These are phyloP conservation scores for Candida manassasensis DNA, from an alignment of 805 yeast genomes.

Conservation along the genomic window DNA sequence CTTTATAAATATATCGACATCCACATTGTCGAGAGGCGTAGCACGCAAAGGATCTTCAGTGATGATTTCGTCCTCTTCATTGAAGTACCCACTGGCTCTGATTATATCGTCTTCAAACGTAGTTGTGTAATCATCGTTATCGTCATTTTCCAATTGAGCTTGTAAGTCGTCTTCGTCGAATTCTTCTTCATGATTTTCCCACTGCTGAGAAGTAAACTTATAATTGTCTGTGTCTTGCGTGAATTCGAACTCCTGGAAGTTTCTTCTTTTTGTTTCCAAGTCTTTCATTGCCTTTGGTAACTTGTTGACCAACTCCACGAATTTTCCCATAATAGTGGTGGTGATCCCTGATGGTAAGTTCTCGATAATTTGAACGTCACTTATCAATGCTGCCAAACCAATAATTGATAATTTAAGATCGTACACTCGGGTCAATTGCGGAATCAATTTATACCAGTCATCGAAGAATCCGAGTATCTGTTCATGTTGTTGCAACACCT, in stretches of 20 bases:
- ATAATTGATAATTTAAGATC: constrained; percentile 75
- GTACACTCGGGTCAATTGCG: constrained; percentile 61
- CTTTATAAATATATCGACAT: constrained; percentile 43
- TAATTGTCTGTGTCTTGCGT: constrained; percentile 19
- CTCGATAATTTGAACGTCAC: constrained; percentile 15
- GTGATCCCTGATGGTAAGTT: constrained; percentile 6
- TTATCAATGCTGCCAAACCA: constrained; percentile 52
- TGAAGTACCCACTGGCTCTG: constrained; percentile 22
- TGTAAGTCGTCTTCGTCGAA: constrained; percentile 9
- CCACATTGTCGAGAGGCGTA: constrained; percentile 70
- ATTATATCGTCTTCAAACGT: constrained; percentile 12
- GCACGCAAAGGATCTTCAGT: constrained; percentile 72
- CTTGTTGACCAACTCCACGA: constrained; percentile 36
- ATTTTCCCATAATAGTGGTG: constrained; percentile 2
- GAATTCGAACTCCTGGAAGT: constrained; percentile 30
- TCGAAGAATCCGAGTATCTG: constrained; percentile 49
- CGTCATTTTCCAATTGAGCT: constrained; percentile 1
- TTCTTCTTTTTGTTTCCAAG: constrained; percentile 59
- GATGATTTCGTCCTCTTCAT: constrained; percentile 61
- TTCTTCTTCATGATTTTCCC: constrained; percentile 12
- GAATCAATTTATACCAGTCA: constrained; percentile 59
- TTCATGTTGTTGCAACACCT: constrained; percentile 41
- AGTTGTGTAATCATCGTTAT: constrained; percentile 5
- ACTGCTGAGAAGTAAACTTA: constrained; percentile 13
- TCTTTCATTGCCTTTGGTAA: constrained; percentile 70